These are phyloP conservation scores for Colletotrichum sidae DNA, from an alignment of 2,329 filamentous ascomycete species.

Conservation along the genomic window DNA sequence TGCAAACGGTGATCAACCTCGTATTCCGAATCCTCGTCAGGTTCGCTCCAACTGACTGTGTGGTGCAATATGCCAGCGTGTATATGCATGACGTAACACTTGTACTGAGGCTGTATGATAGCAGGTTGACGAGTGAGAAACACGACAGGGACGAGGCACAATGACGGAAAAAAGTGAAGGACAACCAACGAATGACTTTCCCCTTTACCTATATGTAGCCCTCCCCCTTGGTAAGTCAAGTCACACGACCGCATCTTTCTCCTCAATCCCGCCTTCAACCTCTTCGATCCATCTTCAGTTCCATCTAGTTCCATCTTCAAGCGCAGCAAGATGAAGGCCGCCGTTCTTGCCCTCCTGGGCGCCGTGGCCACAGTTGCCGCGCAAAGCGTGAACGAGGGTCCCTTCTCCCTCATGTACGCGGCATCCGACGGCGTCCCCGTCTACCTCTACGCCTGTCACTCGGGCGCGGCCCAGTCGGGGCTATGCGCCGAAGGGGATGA, in stretches of 20 bases:
- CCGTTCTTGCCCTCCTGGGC: conserved; percentile 14
- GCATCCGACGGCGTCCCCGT: conserved; percentile 4
- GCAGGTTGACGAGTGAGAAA: too few relatives aligned
- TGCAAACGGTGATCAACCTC: too few relatives aligned
- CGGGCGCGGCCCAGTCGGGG: conserved; percentile 32
- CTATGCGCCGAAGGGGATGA: conserved; percentile 25
- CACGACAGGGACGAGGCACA: too few relatives aligned
- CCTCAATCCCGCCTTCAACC: neutral
- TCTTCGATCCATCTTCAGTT: neutral
- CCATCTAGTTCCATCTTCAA: neutral
- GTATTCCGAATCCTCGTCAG: too few relatives aligned
- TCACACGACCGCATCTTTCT: too few relatives aligned
- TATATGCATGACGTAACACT: too few relatives aligned
- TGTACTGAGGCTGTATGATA: too few relatives aligned
- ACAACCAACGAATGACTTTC: too few relatives aligned
- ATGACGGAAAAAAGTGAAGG: too few relatives aligned
- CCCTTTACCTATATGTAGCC: too few relatives aligned
- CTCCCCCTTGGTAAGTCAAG: too few relatives aligned
- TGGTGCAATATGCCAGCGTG: too few relatives aligned
- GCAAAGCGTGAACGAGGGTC: conserved; percentile 9
- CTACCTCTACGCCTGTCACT: conserved; percentile 33
- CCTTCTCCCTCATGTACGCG: conserved; percentile 29
- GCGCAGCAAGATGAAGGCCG: conserved; percentile 24
- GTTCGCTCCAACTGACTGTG: neutral
- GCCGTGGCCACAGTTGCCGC: conserved; percentile 16